Evolutionary conservation across 805 yeast genomes (phyloP).

Genomic region (Kazachstania viticola): DNA sequence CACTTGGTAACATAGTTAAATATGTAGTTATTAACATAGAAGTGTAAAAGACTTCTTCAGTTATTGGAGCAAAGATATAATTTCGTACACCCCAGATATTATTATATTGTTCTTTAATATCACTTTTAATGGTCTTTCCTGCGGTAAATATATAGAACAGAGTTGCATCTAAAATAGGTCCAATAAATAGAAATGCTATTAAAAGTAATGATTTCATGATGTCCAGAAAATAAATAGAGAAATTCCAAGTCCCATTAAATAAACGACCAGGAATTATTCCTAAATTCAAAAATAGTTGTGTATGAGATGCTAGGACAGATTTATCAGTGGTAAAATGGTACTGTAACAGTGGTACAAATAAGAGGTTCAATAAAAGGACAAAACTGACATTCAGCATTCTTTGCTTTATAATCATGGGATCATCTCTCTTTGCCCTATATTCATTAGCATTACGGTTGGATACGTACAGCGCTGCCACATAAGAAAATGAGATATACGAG

Average conservation of each 20-base stretch:
- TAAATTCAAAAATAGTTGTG: conserved; percentile 8
- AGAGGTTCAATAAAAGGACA: conserved; percentile 9
- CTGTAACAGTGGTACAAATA: conserved; percentile 12
- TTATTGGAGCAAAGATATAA: conserved; percentile 24
- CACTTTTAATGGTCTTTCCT: conserved; percentile 5
- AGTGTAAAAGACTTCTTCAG: conserved; percentile 26
- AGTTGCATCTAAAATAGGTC: conserved; percentile 15
- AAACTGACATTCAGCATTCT: conserved; percentile 14
- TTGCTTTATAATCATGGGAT: conserved; percentile 19
- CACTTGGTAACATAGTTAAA: conserved; percentile 5
- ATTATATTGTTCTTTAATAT: conserved; percentile 10
- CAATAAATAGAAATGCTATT: conserved; percentile 15
- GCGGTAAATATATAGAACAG: conserved; percentile 12
- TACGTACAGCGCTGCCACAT: conserved; percentile 18
- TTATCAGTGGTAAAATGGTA: not conserved
- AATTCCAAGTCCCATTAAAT: conserved; percentile 8
- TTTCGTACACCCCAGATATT: conserved; percentile 25
- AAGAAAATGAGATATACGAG: conserved; percentile 18
- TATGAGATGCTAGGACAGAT: conserved; percentile 2
- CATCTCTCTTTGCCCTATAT: conserved; percentile 20
- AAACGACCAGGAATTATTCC: conserved; percentile 19
- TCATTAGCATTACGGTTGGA: conserved; percentile 10
- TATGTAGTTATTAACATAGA: conserved; percentile 19
- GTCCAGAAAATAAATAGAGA: conserved; percentile 6
- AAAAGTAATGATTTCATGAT: conserved; percentile 7